Evolutionary conservation across 2,329 filamentous ascomycete species (phyloP).

Genomic region (Claviceps paspali): DNA sequence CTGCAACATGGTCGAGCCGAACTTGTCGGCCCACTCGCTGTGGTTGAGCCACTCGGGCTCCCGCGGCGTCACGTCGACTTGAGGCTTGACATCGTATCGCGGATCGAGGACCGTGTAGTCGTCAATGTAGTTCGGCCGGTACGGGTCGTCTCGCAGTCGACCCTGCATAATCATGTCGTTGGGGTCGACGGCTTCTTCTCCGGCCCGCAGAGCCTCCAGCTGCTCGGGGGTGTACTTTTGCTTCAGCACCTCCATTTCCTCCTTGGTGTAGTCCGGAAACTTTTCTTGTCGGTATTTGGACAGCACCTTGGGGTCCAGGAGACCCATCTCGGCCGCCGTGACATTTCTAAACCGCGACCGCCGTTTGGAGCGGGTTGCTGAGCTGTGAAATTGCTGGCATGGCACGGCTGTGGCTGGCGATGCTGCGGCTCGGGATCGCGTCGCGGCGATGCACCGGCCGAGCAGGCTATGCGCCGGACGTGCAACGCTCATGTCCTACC

Average conservation of each 20-base stretch:
- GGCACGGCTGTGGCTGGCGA: slow-evolving; percentile 12
- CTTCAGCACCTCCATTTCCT: slow-evolving; percentile 47
- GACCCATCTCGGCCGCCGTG: slow-evolving; percentile 34
- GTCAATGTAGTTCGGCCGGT: slow-evolving; percentile 62
- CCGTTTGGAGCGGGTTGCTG: slow-evolving; percentile 28
- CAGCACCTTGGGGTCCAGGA: slow-evolving; percentile 28
- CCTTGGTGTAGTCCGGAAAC: slow-evolving; percentile 50
- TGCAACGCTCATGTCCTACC: slow-evolving; percentile 39
- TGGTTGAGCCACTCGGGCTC: slow-evolving; percentile 43
- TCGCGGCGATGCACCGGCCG: slow-evolving; percentile 30
- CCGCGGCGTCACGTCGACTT: slow-evolving; percentile 31
- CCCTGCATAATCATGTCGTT: slow-evolving; percentile 63
- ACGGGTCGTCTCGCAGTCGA: slow-evolving; percentile 54
- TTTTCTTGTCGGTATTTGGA: slow-evolving; percentile 28
- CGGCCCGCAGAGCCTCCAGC: slow-evolving; percentile 65
- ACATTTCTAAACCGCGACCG: slow-evolving; percentile 38
- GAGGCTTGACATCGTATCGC: slow-evolving; percentile 55
- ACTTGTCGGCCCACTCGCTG: slow-evolving; percentile 43
- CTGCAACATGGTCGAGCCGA: slow-evolving; percentile 31
- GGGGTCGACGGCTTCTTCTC: slow-evolving; percentile 60
- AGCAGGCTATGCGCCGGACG: slow-evolving; percentile 38
- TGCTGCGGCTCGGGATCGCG: slow-evolving; percentile 11
- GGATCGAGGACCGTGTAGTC: slow-evolving; percentile 68
- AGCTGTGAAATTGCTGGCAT: slow-evolving; percentile 36
- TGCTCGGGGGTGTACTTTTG: slow-evolving; percentile 67